Evolutionary conservation across 2,329 filamentous ascomycete species (phyloP).

Genomic region (Colletotrichum spaethianum): DNA sequence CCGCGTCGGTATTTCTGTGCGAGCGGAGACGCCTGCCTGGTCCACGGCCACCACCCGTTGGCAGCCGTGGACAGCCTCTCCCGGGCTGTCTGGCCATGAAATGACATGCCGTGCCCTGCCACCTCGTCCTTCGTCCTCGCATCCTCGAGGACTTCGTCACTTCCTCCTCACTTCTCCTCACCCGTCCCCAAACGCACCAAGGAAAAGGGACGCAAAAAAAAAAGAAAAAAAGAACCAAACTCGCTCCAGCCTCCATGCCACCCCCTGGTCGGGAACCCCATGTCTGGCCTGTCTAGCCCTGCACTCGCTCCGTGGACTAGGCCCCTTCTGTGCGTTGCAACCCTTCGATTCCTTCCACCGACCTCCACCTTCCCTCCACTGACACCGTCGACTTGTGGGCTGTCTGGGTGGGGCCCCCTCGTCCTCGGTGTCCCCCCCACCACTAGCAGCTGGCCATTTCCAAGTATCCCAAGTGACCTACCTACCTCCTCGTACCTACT

Average conservation of each 20-base stretch:
- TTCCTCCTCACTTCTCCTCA: not conserved
- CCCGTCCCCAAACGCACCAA: not conserved
- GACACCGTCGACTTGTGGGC: slow-evolving; percentile 33
- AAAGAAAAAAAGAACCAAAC: not conserved
- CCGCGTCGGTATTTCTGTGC: not conserved
- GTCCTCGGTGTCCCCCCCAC: slow-evolving; percentile 17
- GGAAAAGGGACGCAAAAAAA: not conserved
- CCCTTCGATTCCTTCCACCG: slow-evolving; percentile 41
- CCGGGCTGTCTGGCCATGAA: not conserved
- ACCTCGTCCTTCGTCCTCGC: not conserved
- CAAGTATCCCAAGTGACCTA: slow-evolving; percentile 22
- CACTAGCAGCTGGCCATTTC: slow-evolving; percentile 17
- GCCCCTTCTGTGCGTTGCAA: slow-evolving; percentile 40
- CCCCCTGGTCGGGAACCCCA: slow-evolving; percentile 37
- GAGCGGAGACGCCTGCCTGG: not conserved
- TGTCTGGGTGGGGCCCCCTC: slow-evolving; percentile 27
- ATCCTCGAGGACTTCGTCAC: not conserved
- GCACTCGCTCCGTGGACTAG: slow-evolving; percentile 38
- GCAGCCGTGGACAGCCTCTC: not conserved
- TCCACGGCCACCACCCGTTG: no score
- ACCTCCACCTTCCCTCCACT: slow-evolving; percentile 37
- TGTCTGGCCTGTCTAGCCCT: slow-evolving; percentile 39
- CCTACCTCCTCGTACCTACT: slow-evolving; percentile 18
- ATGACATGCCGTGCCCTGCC: not conserved
- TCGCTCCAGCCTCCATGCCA: slow-evolving; percentile 23